Evolutionary conservation across 2,329 filamentous ascomycete genomes (phyloP), one percentile per base, ranked within the genome.

Genomic region (Ceratocystis colombiana): DNA sequence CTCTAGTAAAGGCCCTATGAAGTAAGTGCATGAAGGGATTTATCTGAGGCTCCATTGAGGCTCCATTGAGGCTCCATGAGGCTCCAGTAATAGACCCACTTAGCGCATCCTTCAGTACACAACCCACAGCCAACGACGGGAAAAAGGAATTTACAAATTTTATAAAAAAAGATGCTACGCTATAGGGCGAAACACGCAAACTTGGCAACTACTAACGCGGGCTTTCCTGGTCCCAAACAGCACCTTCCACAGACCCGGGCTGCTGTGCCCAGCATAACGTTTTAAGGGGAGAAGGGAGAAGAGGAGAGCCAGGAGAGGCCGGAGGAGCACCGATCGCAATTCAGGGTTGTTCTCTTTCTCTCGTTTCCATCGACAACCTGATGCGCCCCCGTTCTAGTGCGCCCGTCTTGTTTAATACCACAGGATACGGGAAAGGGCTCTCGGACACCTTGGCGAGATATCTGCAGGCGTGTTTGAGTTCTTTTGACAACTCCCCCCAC

Each of bases 61-160:
- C 66, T 67, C 66, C 66, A 67, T 53, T 62, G 53, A 64, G 62
- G 66, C 66, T 67, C 66, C 66, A 67, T 53, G 65, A 37, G 62
- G 66, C 66, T 67, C 66, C 66, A 67, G 55, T 62, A 62, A 65
- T 62, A 8, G 66, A 30, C 55, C 66, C 66, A 67, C 62, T 64
- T 64, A 3, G 62, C 5, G 20, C 59, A 67, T 67, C 62, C 66
- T 67, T 67, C 55, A 50, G 25, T 0, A 28, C 48, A 53, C 48
- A 53, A 10, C 1, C 20, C 48, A 53, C 48, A 10, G n/a, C 20
- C 48, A 10, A 20, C 5, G 7, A 10, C 48, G 10, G 5, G 20
- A 53, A 15, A 41, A 41, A 41, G 12, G 1, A 41, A 15, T 41
- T 22, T 22, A 12, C 48, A 53, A 25, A 25, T 48, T 22, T 12